Evolutionary conservation across 2,329 filamentous ascomycete genomes (phyloP).

Genomic region (Paramyrothecium sp.): DNA sequence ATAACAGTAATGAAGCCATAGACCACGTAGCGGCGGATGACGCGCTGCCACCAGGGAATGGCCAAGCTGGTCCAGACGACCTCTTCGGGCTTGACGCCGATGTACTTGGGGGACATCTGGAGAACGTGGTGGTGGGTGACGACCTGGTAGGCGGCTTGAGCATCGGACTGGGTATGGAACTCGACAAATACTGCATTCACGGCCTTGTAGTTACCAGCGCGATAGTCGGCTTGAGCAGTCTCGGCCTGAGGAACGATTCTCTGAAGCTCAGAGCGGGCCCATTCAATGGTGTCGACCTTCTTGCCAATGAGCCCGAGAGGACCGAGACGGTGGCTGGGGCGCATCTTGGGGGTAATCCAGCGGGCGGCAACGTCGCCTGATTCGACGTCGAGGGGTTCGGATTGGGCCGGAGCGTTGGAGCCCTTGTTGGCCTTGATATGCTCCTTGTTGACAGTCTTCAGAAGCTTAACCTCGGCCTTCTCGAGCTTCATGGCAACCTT

Average conservation of each 20-base stretch:
- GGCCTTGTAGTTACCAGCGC: slow-evolving; percentile 60
- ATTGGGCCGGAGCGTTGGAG: slow-evolving; percentile 13
- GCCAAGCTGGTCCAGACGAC: slow-evolving; percentile 82
- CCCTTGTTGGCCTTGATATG: slow-evolving; percentile 33
- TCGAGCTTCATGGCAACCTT: slow-evolving; percentile 76
- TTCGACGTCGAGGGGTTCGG: slow-evolving; percentile 56
- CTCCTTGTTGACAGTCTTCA: slow-evolving; percentile 55
- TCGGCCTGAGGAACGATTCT: slow-evolving; percentile 65
- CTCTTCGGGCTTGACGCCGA: slow-evolving; percentile 76
- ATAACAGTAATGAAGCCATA: slow-evolving; percentile 66
- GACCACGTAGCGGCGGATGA: slow-evolving; percentile 65
- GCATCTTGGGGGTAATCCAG: slow-evolving; percentile 65
- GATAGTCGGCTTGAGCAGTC: slow-evolving; percentile 61
- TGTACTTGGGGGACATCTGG: slow-evolving; percentile 82
- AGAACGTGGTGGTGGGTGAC: slow-evolving; percentile 78
- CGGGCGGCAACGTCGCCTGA: slow-evolving; percentile 63
- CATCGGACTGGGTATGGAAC: slow-evolving; percentile 77
- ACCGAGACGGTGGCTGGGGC: slow-evolving; percentile 67
- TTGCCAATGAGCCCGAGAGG: slow-evolving; percentile 62
- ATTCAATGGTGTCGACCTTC: slow-evolving; percentile 83
- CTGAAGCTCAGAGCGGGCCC: slow-evolving; percentile 60
- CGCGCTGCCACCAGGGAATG: slow-evolving; percentile 69
- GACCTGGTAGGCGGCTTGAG: slow-evolving; percentile 81
- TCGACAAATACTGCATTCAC: slow-evolving; percentile 87
- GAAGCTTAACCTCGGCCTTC: slow-evolving; percentile 76